A percentile compares a stretch with the other conserved stretches of the same genome.
Evolutionary conservation across 306 rosid genomes (phyloP).

Genomic region (Sicyos baderoa): DNA sequence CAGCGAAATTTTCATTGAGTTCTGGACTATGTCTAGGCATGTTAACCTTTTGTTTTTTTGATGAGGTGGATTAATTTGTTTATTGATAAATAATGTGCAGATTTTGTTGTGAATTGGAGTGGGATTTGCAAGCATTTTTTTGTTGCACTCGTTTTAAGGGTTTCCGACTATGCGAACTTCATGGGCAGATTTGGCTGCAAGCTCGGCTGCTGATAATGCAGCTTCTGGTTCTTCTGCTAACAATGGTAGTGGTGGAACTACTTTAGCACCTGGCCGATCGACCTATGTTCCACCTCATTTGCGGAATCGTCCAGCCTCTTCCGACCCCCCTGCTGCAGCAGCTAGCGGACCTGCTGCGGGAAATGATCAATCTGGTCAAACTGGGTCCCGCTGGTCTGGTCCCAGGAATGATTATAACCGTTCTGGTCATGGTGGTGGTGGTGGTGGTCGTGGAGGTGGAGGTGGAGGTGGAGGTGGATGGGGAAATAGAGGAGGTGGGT

Average conservation of each 20-base stretch:
- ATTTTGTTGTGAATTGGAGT: constrained; percentile 5
- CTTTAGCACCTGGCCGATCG: constrained; percentile 34
- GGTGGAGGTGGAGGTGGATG: constrained; percentile 48
- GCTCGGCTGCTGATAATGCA: constrained; percentile 60
- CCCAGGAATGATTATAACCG: constrained; percentile 42
- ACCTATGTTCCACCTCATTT: constrained; percentile 79
- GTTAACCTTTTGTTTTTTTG: neutral
- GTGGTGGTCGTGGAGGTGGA: constrained; percentile 41
- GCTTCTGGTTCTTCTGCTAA: constrained; percentile 37
- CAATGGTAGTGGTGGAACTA: constrained; percentile 27
- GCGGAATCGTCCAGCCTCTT: constrained; percentile 47
- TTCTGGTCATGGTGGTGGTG: constrained; percentile 31
- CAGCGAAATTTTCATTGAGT: neutral
- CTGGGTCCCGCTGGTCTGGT: constrained; percentile 40
- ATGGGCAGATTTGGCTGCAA: constrained; percentile 94
- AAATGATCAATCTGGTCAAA: constrained; percentile 33
- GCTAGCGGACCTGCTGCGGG: constrained; percentile 28
- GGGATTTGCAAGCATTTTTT: constrained; percentile 1
- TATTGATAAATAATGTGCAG: constrained; percentile 8
- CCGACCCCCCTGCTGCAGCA: constrained; percentile 38
- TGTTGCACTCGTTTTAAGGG: constrained; percentile 18
- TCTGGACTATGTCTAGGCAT: constrained; percentile 1
- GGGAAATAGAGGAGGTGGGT: constrained; percentile 47
- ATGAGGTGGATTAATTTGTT: neutral
- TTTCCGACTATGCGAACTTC: constrained; percentile 61